Conservation (phyloP, 257 asterid genomes). For the Solanum ossicruentum region DNA sequence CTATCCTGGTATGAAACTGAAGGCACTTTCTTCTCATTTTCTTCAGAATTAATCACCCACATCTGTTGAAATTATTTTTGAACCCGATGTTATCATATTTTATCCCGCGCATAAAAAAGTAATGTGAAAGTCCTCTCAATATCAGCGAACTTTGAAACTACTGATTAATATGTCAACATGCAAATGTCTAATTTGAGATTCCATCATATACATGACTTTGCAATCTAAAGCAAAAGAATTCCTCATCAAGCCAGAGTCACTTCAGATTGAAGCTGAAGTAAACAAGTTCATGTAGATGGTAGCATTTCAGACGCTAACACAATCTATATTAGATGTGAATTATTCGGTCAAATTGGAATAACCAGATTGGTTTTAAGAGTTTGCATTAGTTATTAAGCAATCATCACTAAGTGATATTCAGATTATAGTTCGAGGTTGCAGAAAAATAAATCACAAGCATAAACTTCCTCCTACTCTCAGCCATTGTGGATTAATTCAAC, state of each 20-base stretch:
- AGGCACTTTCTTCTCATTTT: slow-evolving; percentile 47
- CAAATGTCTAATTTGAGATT: not conserved
- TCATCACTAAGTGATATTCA: not conserved
- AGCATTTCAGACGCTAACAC: not conserved
- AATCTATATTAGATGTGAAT: not conserved
- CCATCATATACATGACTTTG: not conserved
- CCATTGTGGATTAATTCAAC: not conserved
- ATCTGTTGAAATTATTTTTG: slow-evolving; percentile 25
- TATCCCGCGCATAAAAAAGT: not conserved
- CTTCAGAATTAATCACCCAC: slow-evolving; percentile 49
- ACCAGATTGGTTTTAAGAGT: not conserved
- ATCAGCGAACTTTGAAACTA: not conserved
- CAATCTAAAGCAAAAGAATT: not conserved
- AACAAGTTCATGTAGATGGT: not conserved
- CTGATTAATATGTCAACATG: not conserved
- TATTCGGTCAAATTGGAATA: not conserved
- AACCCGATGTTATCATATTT: not conserved
- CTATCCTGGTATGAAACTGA: slow-evolving; percentile 56
- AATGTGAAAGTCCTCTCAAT: not conserved
- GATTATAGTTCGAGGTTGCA: not conserved
- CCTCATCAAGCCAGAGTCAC: not conserved
- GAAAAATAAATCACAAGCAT: not conserved
- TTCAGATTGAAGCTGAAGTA: not conserved
- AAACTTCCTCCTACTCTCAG: not conserved
- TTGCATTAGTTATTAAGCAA: not conserved